Evolutionary conservation across 805 yeast genomes (phyloP).

Genomic region (Candida saitoana): DNA sequence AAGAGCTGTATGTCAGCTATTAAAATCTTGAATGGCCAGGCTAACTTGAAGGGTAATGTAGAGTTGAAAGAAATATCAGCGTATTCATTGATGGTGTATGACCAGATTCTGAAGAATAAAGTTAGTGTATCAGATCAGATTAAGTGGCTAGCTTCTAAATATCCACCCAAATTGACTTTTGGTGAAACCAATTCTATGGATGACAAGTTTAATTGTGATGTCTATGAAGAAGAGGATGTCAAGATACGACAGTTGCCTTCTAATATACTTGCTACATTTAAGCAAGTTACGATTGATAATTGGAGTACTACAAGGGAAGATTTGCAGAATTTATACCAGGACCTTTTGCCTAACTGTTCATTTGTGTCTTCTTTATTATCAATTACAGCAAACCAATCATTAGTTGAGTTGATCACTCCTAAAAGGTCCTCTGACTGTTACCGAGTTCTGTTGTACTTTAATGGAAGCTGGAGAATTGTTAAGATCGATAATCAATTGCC

Average conservation of each 20-base stretch:
- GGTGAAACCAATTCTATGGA: conserved; percentile 9
- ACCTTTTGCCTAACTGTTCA: conserved; percentile 63
- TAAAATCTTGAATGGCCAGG: conserved; percentile 19
- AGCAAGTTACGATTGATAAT: conserved; percentile 20
- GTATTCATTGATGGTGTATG: conserved; percentile 21
- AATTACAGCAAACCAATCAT: conserved; percentile 24
- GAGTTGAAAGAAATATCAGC: conserved; percentile 14
- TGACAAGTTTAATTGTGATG: background rate
- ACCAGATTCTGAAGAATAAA: conserved; percentile 5
- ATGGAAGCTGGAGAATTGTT: conserved; percentile 50
- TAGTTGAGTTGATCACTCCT: conserved; percentile 22
- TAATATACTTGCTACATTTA: conserved; percentile 6
- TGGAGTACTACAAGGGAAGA: conserved; percentile 38
- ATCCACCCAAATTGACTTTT: conserved; percentile 20
- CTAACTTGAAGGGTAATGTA: conserved; percentile 8
- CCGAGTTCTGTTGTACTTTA: conserved; percentile 43
- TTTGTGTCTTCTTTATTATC: conserved; percentile 67
- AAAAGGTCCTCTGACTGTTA: conserved; percentile 24
- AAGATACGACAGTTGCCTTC: conserved; percentile 13
- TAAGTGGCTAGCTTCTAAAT: conserved; percentile 27
- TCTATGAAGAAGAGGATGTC: conserved; percentile 5
- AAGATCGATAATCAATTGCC: conserved; percentile 48
- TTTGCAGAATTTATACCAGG: conserved; percentile 41
- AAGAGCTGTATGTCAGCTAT: conserved; percentile 19
- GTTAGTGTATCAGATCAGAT: conserved; percentile 15